Conservation (phyloP, 169 alveolate species). For the Plasmodium blacklocki region DNA sequence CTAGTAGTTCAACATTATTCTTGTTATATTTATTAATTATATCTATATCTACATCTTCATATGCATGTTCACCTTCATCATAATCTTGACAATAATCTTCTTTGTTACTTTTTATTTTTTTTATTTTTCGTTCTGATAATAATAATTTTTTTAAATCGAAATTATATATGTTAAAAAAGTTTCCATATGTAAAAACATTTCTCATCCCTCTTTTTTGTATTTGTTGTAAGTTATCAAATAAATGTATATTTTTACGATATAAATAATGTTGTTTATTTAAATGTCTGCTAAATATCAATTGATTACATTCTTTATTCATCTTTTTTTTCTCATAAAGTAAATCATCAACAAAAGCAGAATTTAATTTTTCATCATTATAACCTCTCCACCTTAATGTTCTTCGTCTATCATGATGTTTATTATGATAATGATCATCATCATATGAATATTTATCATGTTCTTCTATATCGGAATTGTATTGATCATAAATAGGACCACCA, state of each 20-base stretch:
- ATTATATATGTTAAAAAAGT: conserved; percentile 37
- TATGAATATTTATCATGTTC: too few relatives aligned
- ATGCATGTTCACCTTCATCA: not conserved
- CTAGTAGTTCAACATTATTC: not conserved
- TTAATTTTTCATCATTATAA: not conserved
- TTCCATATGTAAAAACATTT: conserved; percentile 13
- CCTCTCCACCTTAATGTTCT: not conserved
- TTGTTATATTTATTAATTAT: not conserved
- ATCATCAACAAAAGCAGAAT: not conserved
- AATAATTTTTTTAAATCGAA: conserved; percentile 21
- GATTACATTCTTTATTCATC: not conserved
- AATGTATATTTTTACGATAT: not conserved
- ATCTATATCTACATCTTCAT: too few relatives aligned
- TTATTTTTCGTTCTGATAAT: not conserved
- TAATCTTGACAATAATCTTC: not conserved
- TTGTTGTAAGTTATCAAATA: conserved; percentile 17
- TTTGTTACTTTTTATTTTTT: not conserved
- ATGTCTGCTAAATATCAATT: conserved; percentile 8
- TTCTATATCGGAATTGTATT: too few relatives aligned
- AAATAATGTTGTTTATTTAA: not conserved
- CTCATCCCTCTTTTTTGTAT: conserved; percentile 50
- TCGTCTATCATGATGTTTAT: not conserved
- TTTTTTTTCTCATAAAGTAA: not conserved
- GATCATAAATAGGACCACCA: too few relatives aligned
- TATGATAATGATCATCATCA: too few relatives aligned